phyloP scores from a whole-genome alignment of 2,329 filamentous ascomycete genomes.

The Stachybotrys echinatus region DNA sequence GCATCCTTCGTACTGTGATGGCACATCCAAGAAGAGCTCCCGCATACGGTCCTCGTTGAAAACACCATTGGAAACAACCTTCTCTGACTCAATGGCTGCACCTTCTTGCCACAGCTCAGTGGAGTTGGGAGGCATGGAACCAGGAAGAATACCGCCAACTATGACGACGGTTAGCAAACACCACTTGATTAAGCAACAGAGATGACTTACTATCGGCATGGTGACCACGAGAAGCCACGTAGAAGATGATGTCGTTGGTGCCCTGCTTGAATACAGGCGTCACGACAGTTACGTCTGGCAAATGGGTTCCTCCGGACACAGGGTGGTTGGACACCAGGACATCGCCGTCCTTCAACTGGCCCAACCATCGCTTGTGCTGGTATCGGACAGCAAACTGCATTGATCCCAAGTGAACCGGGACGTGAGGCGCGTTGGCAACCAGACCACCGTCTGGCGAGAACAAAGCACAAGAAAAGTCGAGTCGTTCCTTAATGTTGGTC shows the following conservation, averaged over 20 bases:
- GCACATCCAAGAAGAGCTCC: slow-evolving; percentile 66
- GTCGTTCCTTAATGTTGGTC: slow-evolving; percentile 74
- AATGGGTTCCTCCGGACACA: slow-evolving; percentile 13
- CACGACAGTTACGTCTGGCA: slow-evolving; percentile 47
- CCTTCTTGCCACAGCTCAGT: slow-evolving; percentile 61
- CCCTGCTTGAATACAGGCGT: slow-evolving; percentile 44
- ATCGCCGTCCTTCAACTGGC: slow-evolving; percentile 25
- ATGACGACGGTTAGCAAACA: not conserved
- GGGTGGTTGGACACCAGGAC: slow-evolving; percentile 27
- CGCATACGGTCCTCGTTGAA: slow-evolving; percentile 76
- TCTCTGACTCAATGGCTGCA: slow-evolving; percentile 57
- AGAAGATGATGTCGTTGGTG: slow-evolving; percentile 18
- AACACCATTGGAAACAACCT: slow-evolving; percentile 69
- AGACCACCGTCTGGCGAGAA: slow-evolving; percentile 70
- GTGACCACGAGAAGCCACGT: slow-evolving; percentile 22
- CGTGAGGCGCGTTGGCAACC: slow-evolving; percentile 70
- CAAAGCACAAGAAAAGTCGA: slow-evolving; percentile 77
- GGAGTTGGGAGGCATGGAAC: slow-evolving; percentile 76
- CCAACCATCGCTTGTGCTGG: slow-evolving; percentile 65
- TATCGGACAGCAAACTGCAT: slow-evolving; percentile 74
- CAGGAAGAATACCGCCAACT: slow-evolving; percentile 72
- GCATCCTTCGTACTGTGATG: slow-evolving; percentile 69
- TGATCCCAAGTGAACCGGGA: slow-evolving; percentile 70
- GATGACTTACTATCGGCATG: slow-evolving; percentile 22
- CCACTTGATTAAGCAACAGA: not conserved